phyloP scores from a whole-genome alignment of 305 asterid genomes.

The Ilex paraguariensis region DNA sequence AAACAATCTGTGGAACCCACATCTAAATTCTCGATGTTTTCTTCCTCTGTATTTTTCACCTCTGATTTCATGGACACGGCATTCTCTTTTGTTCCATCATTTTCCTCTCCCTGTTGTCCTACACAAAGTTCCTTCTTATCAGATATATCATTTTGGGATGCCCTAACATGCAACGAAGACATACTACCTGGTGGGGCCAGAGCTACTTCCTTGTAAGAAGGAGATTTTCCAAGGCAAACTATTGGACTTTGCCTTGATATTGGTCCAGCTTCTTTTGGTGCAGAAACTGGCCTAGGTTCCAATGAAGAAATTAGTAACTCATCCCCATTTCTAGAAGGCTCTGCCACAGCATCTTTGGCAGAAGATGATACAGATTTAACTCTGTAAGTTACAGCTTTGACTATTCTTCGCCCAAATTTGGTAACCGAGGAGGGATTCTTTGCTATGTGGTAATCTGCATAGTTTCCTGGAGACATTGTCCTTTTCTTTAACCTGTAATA shows the following conservation, averaged over 20 bases:
- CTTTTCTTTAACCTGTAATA: constrained; percentile 68
- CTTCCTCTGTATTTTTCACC: constrained; percentile 39
- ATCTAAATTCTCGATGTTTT: constrained; percentile 25
- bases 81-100: constrained; percentile 25
- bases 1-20: constrained; percentile 29
- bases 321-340: constrained; percentile 39
- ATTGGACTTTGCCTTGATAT: constrained; percentile 63
- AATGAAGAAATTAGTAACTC: constrained; percentile 39
- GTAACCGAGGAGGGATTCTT: constrained; percentile 59
- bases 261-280: constrained; percentile 43
- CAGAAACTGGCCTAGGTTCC: constrained; percentile 41
- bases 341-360: constrained; percentile 38
- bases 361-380: constrained; percentile 74
- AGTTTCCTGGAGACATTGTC: constrained; percentile 58
- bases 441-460: constrained; percentile 76
- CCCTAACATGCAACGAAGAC: constrained; percentile 62
- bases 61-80: constrained; percentile 19
- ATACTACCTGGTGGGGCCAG: constrained; percentile 96
- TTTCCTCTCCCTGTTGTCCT: constrained; percentile 34
- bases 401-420: constrained; percentile 71
- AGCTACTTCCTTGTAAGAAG: constrained; percentile 98
- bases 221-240: constrained; percentile 85
- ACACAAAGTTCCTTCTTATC: constrained; percentile 25
- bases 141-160: constrained; percentile 40
- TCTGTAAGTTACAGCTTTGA: constrained; percentile 81